These are phyloP conservation scores for Sporothrix pseudoabietina DNA, from an alignment of 2,329 filamentous ascomycete species.

Conservation along the genomic window DNA sequence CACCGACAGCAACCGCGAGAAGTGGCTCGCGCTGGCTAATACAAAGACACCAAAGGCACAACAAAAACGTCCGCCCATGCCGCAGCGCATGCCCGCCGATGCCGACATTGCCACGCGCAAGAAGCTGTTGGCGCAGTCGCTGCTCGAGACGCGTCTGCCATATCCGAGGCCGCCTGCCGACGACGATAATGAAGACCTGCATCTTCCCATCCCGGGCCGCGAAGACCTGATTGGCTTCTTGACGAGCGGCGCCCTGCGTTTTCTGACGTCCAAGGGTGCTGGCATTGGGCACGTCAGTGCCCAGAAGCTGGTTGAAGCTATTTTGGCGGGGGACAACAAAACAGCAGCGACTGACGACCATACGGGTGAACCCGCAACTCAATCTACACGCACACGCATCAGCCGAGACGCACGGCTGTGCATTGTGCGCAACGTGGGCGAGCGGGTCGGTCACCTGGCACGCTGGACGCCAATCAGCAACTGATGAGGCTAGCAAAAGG, in stretches of 20 bases:
- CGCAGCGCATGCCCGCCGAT: constrained; percentile 35
- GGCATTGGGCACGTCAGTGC: constrained; percentile 68
- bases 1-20: constrained; percentile 47
- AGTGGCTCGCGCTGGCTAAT: constrained; percentile 66
- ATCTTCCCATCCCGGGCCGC: constrained; percentile 71
- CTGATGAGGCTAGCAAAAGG: neutral
- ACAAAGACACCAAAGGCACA: neutral
- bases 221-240: constrained; percentile 86
- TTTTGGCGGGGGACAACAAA: constrained; percentile 35
- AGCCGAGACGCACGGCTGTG: constrained; percentile 60
- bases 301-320: constrained; percentile 55
- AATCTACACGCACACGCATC: constrained; percentile 29
- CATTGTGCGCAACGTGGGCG: constrained; percentile 79
- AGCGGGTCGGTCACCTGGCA: constrained; percentile 75
- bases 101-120: constrained; percentile 46
- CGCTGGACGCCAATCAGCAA: constrained; percentile 34
- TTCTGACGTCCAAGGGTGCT: constrained; percentile 72
- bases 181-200: constrained; percentile 45
- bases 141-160: constrained; percentile 47
- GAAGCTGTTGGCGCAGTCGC: constrained; percentile 51
- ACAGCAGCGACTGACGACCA: constrained; percentile 32
- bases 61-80: constrained; percentile 22
- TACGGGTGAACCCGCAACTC: neutral
- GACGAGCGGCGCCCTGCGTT: constrained; percentile 80
- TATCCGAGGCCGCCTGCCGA: constrained; percentile 45